Conservation (phyloP, 371 early-diverging fungal species). For the Lichtheimia hyalospora region DNA sequence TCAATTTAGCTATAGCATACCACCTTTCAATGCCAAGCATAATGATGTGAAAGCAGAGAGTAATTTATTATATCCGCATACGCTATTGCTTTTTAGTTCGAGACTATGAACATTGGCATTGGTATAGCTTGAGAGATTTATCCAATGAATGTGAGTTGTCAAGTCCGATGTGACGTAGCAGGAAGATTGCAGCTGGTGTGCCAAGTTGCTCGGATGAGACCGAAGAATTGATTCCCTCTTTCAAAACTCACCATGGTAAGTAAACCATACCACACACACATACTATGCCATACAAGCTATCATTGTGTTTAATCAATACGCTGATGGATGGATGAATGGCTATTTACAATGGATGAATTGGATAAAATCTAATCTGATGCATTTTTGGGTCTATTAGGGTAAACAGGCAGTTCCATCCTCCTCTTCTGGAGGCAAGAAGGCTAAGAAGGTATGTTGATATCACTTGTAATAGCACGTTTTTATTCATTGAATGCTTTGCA, state of each 20-base stretch:
- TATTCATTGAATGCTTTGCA: not conserved
- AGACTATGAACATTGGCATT: no score
- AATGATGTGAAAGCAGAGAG: no score
- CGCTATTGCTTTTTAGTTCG: no score
- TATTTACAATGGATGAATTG: not conserved
- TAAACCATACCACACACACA: not conserved
- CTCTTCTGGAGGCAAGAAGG: slow-evolving; percentile 84
- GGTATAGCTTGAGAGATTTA: no score
- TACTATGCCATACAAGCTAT: not conserved
- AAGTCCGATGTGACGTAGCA: no score
- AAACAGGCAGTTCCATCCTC: slow-evolving; percentile 72
- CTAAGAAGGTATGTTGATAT: slow-evolving; percentile 66
- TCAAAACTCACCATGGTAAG: slow-evolving; percentile 1
- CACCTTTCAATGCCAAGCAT: no score
- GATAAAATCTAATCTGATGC: not conserved
- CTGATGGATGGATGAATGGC: not conserved
- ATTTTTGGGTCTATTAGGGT: not conserved
- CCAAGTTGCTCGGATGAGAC: no score
- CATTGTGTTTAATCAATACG: not conserved
- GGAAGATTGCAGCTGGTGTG: no score
- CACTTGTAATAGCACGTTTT: slow-evolving; percentile 9
- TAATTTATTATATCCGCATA: no score
- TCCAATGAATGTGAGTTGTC: no score
- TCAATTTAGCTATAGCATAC: no score
- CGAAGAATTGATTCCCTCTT: no score